Evolutionary conservation across 352 stramenopile genomes (phyloP), one percentile per base, ranked within the genome.

Genomic region (Phytophthora syringae): DNA sequence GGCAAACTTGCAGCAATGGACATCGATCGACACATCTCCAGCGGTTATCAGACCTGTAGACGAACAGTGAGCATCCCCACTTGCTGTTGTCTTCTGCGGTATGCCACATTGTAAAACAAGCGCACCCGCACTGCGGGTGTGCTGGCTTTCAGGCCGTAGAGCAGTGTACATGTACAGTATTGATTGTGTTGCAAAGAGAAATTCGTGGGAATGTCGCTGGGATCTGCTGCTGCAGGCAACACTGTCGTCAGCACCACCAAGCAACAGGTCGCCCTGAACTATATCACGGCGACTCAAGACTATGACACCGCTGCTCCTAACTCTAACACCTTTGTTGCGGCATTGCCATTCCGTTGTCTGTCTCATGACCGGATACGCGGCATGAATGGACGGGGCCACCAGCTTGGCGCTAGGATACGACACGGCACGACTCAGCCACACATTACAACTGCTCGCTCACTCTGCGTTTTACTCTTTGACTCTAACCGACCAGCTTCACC

Each of bases 331-430:
- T 12, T 21, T 27, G 52, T 65, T 40, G 49, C 49, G 30, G 45
- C 48, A 22, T 60, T 66, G 57, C 52, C 45, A 57, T 47, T 59
- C 64, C 61, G 42, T 61, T 37, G 36, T 70, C 56, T 61, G 63
- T 62, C 55, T 61, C 63, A 60, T 66, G 48, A 42, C 44, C 24
- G 11, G n/a, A n/a, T 12, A 22, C 22, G 16, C 22, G 25, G 49
- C 51, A 63, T 72, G 57, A 72, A 28, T 72, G 64, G 64, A 67
- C 51, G 57, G 60, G 55, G 60, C 60, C 62, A 52, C 39, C 25
- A 64, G 52, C 39, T 45, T 45, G 18, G 39, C 16, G 4, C 10
- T 40, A 49, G 22, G 40, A 16, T 21, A 40, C 39, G 28, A 15
- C 25, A 34, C 28, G 13, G 10, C 36, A 61, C 60, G 42, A 55